Conservation (phyloP, 2,329 filamentous ascomycete genomes). For the Colletotrichum tabaci region DNA sequence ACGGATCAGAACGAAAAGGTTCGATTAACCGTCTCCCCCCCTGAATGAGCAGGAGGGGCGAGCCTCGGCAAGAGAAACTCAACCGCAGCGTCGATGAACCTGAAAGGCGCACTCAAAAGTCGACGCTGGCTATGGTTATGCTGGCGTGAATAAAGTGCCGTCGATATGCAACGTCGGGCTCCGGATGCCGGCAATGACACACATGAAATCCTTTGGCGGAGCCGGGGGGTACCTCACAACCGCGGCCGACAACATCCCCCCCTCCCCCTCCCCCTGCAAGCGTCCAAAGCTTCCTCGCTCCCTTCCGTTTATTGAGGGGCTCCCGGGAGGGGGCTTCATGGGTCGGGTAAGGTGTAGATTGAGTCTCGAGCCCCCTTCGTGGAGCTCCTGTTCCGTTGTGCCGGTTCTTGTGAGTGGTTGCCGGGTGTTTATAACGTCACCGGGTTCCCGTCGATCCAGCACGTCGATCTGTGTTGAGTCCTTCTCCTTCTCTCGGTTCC, state of each 20-base stretch:
- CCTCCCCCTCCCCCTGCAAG: not conserved
- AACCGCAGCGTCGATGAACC: not conserved
- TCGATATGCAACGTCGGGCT: not conserved
- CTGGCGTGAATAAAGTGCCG: not conserved
- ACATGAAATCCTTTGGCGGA: conserved; percentile 3
- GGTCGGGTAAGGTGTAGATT: conserved; percentile 31
- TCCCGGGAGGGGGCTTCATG: conserved; percentile 6
- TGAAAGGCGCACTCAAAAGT: not conserved
- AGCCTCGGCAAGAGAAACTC: not conserved
- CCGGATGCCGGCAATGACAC: conserved; percentile 9
- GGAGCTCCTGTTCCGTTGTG: not conserved
- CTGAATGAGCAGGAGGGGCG: not conserved
- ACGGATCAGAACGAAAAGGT: conserved; percentile 2
- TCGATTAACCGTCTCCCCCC: not conserved
- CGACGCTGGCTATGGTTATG: not conserved
- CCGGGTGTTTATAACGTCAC: conserved; percentile 9
- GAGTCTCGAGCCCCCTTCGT: not conserved
- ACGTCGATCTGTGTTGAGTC: not conserved
- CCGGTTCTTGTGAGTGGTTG: not conserved
- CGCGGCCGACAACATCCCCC: not conserved
- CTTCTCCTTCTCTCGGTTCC: not conserved
- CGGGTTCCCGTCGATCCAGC: conserved; percentile 6
- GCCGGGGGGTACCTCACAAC: not conserved
- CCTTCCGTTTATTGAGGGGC: conserved; percentile 31
- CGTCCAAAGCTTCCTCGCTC: conserved; percentile 16